Evolutionary conservation across 768 basidiomycete species (phyloP).

Genomic region (Panellus pusillus): DNA sequence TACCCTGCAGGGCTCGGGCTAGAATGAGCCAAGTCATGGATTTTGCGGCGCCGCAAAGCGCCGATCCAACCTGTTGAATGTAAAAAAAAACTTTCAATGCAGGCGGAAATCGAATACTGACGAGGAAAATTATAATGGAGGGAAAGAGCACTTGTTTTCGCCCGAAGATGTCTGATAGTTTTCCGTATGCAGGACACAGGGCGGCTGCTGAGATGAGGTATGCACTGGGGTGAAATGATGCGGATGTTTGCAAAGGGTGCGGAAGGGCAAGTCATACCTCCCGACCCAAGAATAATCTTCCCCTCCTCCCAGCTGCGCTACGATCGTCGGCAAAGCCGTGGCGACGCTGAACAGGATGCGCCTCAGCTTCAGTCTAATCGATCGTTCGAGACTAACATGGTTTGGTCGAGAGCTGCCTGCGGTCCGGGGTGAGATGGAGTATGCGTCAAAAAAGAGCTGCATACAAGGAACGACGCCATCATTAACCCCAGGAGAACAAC

Average conservation of each 20-base stretch:
- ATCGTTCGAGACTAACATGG: no score
- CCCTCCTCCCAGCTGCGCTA: constrained; percentile 58
- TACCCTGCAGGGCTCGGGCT: constrained; percentile 75
- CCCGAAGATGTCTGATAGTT: constrained; percentile 58
- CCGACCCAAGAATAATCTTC: constrained; percentile 71
- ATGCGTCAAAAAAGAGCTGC: not conserved
- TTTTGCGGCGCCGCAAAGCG: constrained; percentile 79
- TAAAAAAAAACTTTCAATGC: not conserved
- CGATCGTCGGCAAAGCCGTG: constrained; percentile 73
- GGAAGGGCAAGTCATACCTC: constrained; percentile 38
- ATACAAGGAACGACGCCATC: constrained; percentile 16
- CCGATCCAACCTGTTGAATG: constrained; percentile 62
- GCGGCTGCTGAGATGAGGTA: constrained; percentile 71
- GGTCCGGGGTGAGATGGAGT: not conserved
- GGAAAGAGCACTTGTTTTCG: constrained; percentile 69
- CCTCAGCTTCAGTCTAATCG: not conserved
- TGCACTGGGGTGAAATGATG: constrained; percentile 42
- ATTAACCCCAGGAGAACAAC: constrained; percentile 17
- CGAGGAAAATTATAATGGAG: constrained; percentile 66
- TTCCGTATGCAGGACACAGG: constrained; percentile 73
- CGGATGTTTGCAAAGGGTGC: not conserved
- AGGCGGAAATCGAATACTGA: constrained; percentile 28
- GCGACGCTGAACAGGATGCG: constrained; percentile 48
- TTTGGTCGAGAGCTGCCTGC: constrained; percentile 25
- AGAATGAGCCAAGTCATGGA: constrained; percentile 75